Conservation (phyloP, 192 early-diverging fungal species). For the Rhizoclosmatium globosum region DNA sequence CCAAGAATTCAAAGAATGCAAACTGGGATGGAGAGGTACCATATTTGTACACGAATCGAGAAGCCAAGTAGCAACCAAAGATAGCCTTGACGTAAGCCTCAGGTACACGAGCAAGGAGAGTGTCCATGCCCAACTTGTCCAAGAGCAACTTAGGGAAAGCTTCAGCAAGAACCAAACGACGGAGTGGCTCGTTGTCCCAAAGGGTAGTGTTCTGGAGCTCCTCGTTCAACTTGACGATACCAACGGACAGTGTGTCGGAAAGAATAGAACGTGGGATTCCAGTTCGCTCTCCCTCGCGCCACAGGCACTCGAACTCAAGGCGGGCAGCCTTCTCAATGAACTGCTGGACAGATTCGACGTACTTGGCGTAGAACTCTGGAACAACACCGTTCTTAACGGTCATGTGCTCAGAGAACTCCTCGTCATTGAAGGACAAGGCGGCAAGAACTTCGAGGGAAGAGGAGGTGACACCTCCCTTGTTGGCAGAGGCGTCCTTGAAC, state of each 20-base stretch:
- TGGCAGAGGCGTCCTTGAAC: constrained; percentile 99
- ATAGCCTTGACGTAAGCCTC: constrained; percentile 95
- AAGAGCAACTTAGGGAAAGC: constrained; percentile 94
- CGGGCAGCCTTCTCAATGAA: constrained; percentile 95
- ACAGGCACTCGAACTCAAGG: constrained; percentile 93
- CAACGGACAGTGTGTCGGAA: constrained; percentile 89
- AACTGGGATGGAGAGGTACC: constrained; percentile 93
- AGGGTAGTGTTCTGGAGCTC: constrained; percentile 90
- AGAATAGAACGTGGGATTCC: constrained; percentile 82
- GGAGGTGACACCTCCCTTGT: constrained; percentile 99
- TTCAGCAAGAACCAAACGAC: constrained; percentile 80
- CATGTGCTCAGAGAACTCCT: constrained; percentile 90
- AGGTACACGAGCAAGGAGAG: constrained; percentile 86
- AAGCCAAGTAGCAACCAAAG: constrained; percentile 96
- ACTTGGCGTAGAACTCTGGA: constrained; percentile 90
- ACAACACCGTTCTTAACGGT: constrained; percentile 78
- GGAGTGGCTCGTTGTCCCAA: constrained; percentile 89
- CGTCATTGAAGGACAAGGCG: constrained; percentile 92
- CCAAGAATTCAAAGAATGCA: constrained; percentile 98
- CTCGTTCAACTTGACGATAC: constrained; percentile 93
- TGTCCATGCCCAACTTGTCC: constrained; percentile 89
- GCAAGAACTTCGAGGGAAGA: constrained; percentile 97
- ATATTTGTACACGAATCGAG: constrained; percentile 95
- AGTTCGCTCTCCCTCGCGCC: constrained; percentile 85
- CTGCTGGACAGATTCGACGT: constrained; percentile 89